These are phyloP conservation scores for Eimeria praecox DNA, from an alignment of 169 alveolate genomes.

Conservation along the genomic window DNA sequence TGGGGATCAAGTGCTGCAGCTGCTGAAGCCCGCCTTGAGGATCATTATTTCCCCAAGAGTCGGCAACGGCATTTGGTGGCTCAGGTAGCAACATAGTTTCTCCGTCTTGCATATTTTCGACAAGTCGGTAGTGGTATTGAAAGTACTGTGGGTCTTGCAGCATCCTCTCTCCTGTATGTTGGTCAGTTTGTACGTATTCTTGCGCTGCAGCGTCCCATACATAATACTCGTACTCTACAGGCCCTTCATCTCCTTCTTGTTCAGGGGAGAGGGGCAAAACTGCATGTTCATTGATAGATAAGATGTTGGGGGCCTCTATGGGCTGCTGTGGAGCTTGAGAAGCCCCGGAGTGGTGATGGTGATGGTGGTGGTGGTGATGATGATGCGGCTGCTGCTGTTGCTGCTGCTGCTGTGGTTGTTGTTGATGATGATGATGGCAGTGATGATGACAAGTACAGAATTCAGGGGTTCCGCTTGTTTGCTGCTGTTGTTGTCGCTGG, in stretches of 20 bases:
- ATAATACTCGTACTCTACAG: conserved; percentile 67
- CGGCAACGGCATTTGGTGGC: background rate
- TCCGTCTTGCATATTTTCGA: conserved; percentile 55
- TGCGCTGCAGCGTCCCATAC: conserved; percentile 76
- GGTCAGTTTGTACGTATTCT: conserved; percentile 69
- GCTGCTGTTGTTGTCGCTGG: conserved; percentile 26
- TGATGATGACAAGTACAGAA: background rate
- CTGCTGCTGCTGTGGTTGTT: background rate
- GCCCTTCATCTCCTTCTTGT: background rate
- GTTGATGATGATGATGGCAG: conserved; percentile 32
- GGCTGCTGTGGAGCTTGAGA: background rate
- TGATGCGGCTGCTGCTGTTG: background rate
- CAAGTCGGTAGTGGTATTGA: conserved; percentile 75
- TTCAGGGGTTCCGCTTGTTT: background rate
- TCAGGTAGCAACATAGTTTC: conserved; percentile 37
- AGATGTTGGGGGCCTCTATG: background rate
- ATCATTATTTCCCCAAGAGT: background rate
- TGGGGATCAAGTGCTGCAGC: background rate
- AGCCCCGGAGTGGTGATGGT: background rate
- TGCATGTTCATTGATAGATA: background rate
- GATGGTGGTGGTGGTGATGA: conserved; percentile 25
- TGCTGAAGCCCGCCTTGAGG: background rate
- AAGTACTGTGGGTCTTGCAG: conserved; percentile 74
- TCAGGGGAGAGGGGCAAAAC: background rate
- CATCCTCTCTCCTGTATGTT: conserved; percentile 68